Percentiles rank a stretch among this genome's conserved stretches.
Evolutionary conservation across 441 rosid genomes (phyloP).

Genomic region (Isatis lusitanica): DNA sequence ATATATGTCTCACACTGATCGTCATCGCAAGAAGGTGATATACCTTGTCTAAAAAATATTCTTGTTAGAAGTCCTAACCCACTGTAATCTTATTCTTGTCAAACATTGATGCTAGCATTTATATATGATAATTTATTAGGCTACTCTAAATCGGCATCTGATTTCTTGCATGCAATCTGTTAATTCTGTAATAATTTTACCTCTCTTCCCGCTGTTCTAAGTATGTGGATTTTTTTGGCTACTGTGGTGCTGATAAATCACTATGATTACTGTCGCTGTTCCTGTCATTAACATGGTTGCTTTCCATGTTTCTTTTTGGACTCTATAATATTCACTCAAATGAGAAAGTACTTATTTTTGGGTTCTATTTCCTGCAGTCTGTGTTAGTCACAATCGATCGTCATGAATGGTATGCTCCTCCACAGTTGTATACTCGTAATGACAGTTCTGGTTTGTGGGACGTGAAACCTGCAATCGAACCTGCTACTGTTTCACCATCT

Average conservation of each 20-base stretch:
- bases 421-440: slow-evolving; percentile 87
- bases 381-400: slow-evolving; percentile 86
- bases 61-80: slow-evolving; percentile 10
- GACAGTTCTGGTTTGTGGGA: slow-evolving; percentile 90
- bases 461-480: slow-evolving; percentile 60
- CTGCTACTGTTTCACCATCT: slow-evolving; percentile 39
- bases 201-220: slow-evolving; percentile 9
- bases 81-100: not conserved
- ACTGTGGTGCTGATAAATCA: slow-evolving; percentile 16
- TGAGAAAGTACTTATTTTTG: slow-evolving; percentile 24
- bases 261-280: not conserved
- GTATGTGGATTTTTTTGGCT: not conserved
- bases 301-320: slow-evolving; percentile 8
- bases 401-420: slow-evolving; percentile 97
- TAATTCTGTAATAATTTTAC: slow-evolving; percentile 11
- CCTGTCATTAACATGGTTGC: slow-evolving; percentile 15
- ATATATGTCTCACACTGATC: slow-evolving; percentile 78
- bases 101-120: not conserved
- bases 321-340: slow-evolving; percentile 12
- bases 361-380: slow-evolving; percentile 61
- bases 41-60: slow-evolving; percentile 9
- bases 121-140: slow-evolving; percentile 11
- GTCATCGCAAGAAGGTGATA: slow-evolving; percentile 89
- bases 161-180: slow-evolving; percentile 17
- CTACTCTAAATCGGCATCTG: slow-evolving; percentile 1